Evolutionary conservation across 768 basidiomycete genomes (phyloP), one percentile per base, ranked within the genome.

Genomic region (Tephrocybe sp.): DNA sequence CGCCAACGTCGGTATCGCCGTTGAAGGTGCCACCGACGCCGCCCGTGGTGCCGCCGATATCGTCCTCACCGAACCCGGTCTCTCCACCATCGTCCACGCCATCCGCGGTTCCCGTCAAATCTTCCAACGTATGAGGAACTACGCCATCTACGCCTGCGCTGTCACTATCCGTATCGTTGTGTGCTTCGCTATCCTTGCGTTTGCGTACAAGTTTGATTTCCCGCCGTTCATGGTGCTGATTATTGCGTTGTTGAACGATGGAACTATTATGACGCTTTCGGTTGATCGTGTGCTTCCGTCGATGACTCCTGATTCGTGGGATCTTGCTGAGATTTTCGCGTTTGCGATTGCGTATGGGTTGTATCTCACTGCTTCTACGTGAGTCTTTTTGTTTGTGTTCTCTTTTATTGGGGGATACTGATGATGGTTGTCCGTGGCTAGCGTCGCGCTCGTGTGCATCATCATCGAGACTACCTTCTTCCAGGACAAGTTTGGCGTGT

Each of bases 61-160:
- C 58, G 95, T 98, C 59, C 74, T 98, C 55, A 97, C 93, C 31
- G 94, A 98, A 68, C 95, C 95, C 50, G 95, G 95, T 83, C 86
- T 98, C 41, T 98, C 95, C 53, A 97, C 95, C 64, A 97, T 98
- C 65, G 93, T 98, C 57, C 94, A 97, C 69, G 95, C 95, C 67
- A 98, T 98, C 69, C 91, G 93, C 60, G 92, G 93, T 54, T 97
- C 95, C 27, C 94, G 95, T 77, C 74, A 97, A 75, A 98, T 98
- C 73, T 98, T 98, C 90, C 95, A 98, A 67, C 90, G 95, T 74
- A 97, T 98, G 95, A 77, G 95, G 61, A 98, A 98, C 80, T 97
- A 98, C 73, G 90, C 95, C 44, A 97, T 98, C 75, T 94, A 93
- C 68, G 90, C 91, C 25, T 94, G 91, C 65, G 83, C 91, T 36